Evolutionary conservation across 78 protist species (phyloP).

Genomic region (Dictyostelium brefeldianum): DNA sequence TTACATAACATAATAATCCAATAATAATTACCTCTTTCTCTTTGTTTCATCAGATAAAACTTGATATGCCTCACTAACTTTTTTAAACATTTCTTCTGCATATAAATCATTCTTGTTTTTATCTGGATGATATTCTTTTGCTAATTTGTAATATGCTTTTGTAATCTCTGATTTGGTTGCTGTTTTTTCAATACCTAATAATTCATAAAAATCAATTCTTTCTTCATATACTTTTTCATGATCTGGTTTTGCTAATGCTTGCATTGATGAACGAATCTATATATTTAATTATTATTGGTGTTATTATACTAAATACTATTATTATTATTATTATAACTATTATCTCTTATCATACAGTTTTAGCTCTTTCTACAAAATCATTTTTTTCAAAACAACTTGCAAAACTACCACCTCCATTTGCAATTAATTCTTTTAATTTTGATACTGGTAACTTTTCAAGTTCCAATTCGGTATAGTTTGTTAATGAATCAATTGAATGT

Average conservation of each 20-base stretch:
- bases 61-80: slow-evolving; percentile 74
- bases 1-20: neutral
- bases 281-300: neutral
- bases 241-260: slow-evolving; percentile 24
- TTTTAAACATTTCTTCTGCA: slow-evolving; percentile 82
- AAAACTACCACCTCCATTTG: neutral
- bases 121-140: slow-evolving; percentile 77
- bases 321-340: neutral
- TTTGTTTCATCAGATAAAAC: slow-evolving; percentile 56
- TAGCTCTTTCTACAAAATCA: slow-evolving; percentile 43
- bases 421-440: slow-evolving; percentile 25
- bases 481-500: neutral
- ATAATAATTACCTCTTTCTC: slow-evolving; percentile 30
- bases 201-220: slow-evolving; percentile 51
- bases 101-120: slow-evolving; percentile 64
- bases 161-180: slow-evolving; percentile 59
- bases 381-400: slow-evolving; percentile 16
- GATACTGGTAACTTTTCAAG: neutral
- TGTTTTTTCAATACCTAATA: slow-evolving; percentile 19
- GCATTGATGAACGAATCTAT: slow-evolving; percentile 39
- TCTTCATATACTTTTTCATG: slow-evolving; percentile 2
- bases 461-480: slow-evolving; percentile 17
- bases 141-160: slow-evolving; percentile 71
- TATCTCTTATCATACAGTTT: neutral
- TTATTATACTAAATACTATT: neutral